These are phyloP conservation scores for Lasiodiplodia citricola DNA, from an alignment of 2,329 filamentous ascomycete species.

Conservation along the genomic window DNA sequence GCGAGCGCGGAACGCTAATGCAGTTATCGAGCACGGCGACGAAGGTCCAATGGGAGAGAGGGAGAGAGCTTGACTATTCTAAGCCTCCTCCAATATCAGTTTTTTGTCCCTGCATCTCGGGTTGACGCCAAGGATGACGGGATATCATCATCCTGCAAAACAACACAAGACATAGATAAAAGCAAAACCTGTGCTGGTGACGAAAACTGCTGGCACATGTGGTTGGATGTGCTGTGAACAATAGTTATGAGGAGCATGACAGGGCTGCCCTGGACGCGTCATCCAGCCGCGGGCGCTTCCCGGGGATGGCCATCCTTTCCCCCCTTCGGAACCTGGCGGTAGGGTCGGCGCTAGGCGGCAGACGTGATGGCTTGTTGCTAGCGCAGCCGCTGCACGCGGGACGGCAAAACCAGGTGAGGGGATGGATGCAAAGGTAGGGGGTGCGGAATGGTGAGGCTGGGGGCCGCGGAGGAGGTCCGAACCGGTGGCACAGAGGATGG, in stretches of 20 bases:
- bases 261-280: slow-evolving; percentile 14
- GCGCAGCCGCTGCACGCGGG: background rate
- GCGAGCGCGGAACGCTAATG: background rate
- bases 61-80: background rate
- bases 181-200: background rate
- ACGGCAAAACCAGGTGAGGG: background rate
- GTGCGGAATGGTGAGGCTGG: background rate
- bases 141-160: background rate
- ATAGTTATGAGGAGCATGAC: background rate
- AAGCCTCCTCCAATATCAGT: background rate
- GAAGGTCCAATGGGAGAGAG: background rate
- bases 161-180: background rate
- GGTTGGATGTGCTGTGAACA: background rate
- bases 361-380: background rate
- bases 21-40: background rate
- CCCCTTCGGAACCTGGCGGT: slow-evolving; percentile 1
- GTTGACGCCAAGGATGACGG: background rate
- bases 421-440: background rate
- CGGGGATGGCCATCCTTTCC: background rate
- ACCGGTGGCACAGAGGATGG: no score
- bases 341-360: background rate
- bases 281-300: background rate
- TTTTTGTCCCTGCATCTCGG: background rate
- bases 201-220: background rate
- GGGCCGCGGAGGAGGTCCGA: background rate